A percentile compares a stretch with the other conserved stretches of the same genome.
phyloP scores from a whole-genome alignment of 192 early-diverging fungal species.

The Jimgerdemannia lactiflua region DNA sequence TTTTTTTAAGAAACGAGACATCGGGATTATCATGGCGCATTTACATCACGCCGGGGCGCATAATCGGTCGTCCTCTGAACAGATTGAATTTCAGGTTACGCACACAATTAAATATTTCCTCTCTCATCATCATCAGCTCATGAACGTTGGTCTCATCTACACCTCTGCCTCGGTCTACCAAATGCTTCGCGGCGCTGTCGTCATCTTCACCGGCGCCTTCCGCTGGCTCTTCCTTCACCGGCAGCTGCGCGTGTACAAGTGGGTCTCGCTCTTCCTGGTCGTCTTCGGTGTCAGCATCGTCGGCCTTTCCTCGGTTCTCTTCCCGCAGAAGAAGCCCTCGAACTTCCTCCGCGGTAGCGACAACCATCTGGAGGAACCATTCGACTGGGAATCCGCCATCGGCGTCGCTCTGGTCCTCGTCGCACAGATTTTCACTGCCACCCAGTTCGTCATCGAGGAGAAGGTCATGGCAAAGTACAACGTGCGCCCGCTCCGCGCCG shows the following conservation, averaged over 20 bases:
- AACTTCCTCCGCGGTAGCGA: conserved; percentile 22
- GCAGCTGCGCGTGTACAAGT: conserved; percentile 73
- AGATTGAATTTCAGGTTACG: neutral
- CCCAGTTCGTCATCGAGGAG: conserved; percentile 97
- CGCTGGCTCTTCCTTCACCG: conserved; percentile 83
- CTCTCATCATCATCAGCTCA: conserved; percentile 50
- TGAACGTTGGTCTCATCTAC: conserved; percentile 97
- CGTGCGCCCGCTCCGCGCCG: conserved; percentile 82
- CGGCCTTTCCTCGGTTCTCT: conserved; percentile 61
- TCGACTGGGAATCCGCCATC: conserved; percentile 54
- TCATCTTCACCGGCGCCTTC: conserved; percentile 92
- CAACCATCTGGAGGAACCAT: conserved; percentile 18
- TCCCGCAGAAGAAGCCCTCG: conserved; percentile 15
- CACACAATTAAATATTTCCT: neutral
- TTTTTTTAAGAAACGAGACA: no score
- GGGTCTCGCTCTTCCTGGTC: conserved; percentile 79
- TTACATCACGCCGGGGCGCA: neutral
- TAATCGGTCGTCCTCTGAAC: neutral
- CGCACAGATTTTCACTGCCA: conserved; percentile 91
- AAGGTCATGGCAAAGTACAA: conserved; percentile 81
- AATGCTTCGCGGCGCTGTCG: conserved; percentile 95
- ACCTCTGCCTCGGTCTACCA: conserved; percentile 90
- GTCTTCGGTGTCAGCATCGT: conserved; percentile 89
- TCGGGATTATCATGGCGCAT: neutral
- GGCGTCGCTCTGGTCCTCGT: conserved; percentile 84